Conservation (phyloP, 495 filamentous ascomycete species). For the Bombardia bombarda region DNA sequence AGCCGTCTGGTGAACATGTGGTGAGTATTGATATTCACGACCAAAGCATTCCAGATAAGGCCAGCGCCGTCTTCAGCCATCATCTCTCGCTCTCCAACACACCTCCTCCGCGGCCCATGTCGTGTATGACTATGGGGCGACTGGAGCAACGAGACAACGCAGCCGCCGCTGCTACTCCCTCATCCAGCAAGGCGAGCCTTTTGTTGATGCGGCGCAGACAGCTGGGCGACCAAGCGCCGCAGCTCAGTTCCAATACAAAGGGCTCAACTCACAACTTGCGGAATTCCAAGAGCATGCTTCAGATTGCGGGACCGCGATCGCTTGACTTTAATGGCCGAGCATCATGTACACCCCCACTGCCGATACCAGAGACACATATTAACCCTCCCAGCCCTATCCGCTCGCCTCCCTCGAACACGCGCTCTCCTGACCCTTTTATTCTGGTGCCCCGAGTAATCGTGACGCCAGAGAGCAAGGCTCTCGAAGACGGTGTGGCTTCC, state of each 20-base stretch:
- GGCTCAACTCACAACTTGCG: neutral
- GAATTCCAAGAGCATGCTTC: conserved; percentile 9
- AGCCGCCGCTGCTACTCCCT: too few relatives aligned
- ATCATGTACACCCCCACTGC: neutral
- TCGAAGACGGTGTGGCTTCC: conserved; percentile 20
- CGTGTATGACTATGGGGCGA: too few relatives aligned
- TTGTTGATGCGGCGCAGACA: too few relatives aligned
- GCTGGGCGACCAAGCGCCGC: neutral
- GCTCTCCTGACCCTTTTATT: conserved; percentile 18
- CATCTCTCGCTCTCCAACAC: too few relatives aligned
- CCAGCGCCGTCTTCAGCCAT: too few relatives aligned
- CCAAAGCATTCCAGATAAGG: too few relatives aligned
- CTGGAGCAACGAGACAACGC: too few relatives aligned
- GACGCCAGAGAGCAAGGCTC: conserved; percentile 45
- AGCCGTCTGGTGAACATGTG: too few relatives aligned
- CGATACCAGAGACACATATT: too few relatives aligned
- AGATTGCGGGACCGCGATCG: conserved; percentile 6
- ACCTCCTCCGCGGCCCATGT: too few relatives aligned
- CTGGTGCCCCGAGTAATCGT: conserved; percentile 34
- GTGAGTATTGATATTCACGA: too few relatives aligned
- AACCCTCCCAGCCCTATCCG: neutral
- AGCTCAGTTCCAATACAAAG: neutral
- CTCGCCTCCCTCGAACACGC: neutral
- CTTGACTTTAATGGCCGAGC: neutral
- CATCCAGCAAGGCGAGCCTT: too few relatives aligned